Conservation (phyloP, 306 rosid species). For the Pueraria montana region DNA sequence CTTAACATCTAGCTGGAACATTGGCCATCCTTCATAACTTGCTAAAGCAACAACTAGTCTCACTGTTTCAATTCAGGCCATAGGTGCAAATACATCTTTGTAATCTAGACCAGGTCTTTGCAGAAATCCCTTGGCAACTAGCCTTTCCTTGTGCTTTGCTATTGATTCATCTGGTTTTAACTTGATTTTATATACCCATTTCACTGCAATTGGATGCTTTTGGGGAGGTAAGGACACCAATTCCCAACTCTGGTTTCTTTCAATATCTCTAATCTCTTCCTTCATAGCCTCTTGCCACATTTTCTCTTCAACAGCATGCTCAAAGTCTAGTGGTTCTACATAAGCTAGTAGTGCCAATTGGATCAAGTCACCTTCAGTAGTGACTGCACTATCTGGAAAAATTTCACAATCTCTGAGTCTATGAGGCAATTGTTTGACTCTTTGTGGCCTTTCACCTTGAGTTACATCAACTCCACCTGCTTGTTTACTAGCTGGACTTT, state of each 20-base stretch:
- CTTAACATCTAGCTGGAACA: not conserved
- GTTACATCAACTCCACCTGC: no score
- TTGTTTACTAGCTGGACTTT: no score
- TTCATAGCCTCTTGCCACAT: not conserved
- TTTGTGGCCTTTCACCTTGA: no score
- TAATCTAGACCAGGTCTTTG: not conserved
- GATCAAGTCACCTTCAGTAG: no score
- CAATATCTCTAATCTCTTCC: not conserved
- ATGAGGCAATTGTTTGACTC: no score
- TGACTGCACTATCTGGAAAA: no score
- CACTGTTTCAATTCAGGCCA: not conserved
- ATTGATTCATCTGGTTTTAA: not conserved
- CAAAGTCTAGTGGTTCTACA: not conserved
- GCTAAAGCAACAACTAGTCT: not conserved
- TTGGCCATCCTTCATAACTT: not conserved
- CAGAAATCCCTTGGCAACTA: not conserved
- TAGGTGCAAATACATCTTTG: not conserved
- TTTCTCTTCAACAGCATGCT: not conserved
- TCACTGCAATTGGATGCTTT: not conserved
- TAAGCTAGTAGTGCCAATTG: no score
- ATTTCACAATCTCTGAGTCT: no score
- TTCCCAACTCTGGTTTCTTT: not conserved
- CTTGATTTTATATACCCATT: not conserved
- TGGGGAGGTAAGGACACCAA: not conserved
- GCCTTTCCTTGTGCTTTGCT: not conserved